A percentile compares a stretch with the other conserved stretches of the same genome.
These are phyloP conservation scores for Oryza brachyantha DNA, from an alignment of 176 grass and related monocot genomes.

Conservation along the genomic window DNA sequence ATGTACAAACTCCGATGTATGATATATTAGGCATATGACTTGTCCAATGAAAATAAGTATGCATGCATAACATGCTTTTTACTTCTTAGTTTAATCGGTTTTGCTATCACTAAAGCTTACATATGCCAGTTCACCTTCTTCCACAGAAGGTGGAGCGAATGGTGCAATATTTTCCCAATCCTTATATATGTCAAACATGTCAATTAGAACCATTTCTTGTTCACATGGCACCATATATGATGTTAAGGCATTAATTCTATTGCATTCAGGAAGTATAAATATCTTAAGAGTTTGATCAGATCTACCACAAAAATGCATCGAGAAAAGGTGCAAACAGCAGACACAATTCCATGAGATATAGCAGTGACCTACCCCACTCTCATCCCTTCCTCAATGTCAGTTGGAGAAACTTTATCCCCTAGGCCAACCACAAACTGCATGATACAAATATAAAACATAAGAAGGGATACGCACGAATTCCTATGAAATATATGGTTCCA, in stretches of 20 bases:
- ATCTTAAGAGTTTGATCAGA: not conserved
- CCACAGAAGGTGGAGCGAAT: not conserved
- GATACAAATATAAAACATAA: not conserved
- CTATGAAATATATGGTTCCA: not conserved
- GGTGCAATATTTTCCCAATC: no score
- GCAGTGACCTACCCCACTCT: constrained; percentile 49
- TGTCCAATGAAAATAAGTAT: no score
- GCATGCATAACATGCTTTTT: not conserved
- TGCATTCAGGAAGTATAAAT: not conserved
- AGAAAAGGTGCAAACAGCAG: not conserved
- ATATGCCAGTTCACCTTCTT: not conserved
- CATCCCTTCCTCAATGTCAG: constrained; percentile 76
- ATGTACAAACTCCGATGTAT: no score
- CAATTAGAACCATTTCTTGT: not conserved
- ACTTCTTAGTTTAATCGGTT: not conserved
- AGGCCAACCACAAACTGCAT: constrained; percentile 64
- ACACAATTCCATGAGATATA: not conserved
- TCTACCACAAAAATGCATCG: not conserved
- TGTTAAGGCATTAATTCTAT: not conserved
- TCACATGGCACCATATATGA: not conserved
- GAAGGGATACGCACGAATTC: not conserved
- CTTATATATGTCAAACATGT: not conserved
- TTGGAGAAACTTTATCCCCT: constrained; percentile 64
- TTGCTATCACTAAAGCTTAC: not conserved
- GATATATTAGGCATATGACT: no score